Base-by-base conservation (phyloP, 176 grass and related monocot genomes). In the Tuctoria greenei region DNA sequence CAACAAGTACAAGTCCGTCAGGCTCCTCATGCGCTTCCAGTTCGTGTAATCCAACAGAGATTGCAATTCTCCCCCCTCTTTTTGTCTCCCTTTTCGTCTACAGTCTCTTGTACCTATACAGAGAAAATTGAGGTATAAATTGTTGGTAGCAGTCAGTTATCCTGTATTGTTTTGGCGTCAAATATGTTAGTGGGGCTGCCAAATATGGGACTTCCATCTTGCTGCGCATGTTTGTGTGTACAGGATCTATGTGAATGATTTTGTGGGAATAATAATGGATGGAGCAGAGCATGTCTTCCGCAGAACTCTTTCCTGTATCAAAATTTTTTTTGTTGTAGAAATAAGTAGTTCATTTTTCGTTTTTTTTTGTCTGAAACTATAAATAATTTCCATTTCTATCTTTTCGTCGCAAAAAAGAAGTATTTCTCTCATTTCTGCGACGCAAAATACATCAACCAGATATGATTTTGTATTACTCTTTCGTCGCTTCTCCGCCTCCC, bases 21-120 rank as follows among this genome's bases (percentile, higher is more conserved):
- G 80, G 83, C 85, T 95, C 18, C 92, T 95, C 62, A 75, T 95
- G 92, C 86, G 83, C 31, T 91, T 95, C 55, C 69, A 86, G 67
- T 84, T 91, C 59, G 47, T 82, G 25, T 87, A 71, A 45, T 2
- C 31, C 31, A 31, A 31, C 6, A 11, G 15, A 37, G 4, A 43
- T 21, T 23, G 10, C 27, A 31, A 2, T 59, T 24, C 5, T 1
- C 1, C 10, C 5, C 0, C 1, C 10, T 3, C 9, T 4, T 41
- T n/a, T n/a, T n/a, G n/a, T n/a, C n/a, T n/a, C n/a, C n/a, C 37
- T 66, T 12, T 40, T 31, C 3, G 3, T 31, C 31, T 31, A 31
- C 8, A 2, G 3, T 31, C 1, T 31, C 31, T 31, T 31, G 31
- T 31, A 31, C 31, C 31, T 38, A 23, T 2, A 59, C 23, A 23